Evolutionary conservation across 1,284 basidiomycete species (phyloP), one percentile per base, ranked within the genome.

Genomic region (Wallemia mellicola): DNA sequence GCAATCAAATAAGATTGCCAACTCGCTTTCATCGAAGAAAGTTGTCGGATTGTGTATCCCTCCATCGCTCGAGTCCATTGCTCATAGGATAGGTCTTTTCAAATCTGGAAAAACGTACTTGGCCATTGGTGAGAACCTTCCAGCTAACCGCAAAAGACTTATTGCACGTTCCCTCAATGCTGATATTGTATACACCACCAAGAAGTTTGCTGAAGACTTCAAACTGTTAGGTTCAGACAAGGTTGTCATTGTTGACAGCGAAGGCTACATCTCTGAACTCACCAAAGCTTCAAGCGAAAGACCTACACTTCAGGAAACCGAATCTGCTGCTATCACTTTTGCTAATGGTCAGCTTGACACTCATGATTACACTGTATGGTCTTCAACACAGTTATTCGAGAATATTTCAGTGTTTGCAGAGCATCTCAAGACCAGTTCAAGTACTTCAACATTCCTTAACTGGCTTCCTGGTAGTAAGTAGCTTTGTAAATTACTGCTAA

Each of bases 61-160:
- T 11, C 14, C 38, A 5, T 48, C 38, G 22, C 38, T 11, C 5
- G 38, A 48, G 19, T 48, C 38, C 5, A 48, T 48, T n/a, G 38
- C 22, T 48, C 38, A 48, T 48, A 11, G 38, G n/a, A 11, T 48
- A 11, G 38, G 38, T 48, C 63, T 67, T 48, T 60, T 67, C 25
- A 64, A 62, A 32, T 62, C 64, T 11, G 65, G 67, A 1, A 63
- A 63, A 19, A 59, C 64, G 11, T 70, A 70, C 58, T 58, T 70
- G 19, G 68, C 69, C 2, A 64, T 70, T 24, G 68, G 68, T 59
- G 64, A 64, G 48, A 65, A 67, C 27, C 63, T 69, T 24, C 68
- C 69, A 0, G 25, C 57, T 9, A 65, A 66, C 24, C 64, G 69
- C 2, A 67, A 68, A 60, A 59, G 59, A 54, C 65, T 67, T 32